Evolutionary conservation across 2,329 filamentous ascomycete genomes (phyloP).

Genomic region (Didymosphaeria variabile): DNA sequence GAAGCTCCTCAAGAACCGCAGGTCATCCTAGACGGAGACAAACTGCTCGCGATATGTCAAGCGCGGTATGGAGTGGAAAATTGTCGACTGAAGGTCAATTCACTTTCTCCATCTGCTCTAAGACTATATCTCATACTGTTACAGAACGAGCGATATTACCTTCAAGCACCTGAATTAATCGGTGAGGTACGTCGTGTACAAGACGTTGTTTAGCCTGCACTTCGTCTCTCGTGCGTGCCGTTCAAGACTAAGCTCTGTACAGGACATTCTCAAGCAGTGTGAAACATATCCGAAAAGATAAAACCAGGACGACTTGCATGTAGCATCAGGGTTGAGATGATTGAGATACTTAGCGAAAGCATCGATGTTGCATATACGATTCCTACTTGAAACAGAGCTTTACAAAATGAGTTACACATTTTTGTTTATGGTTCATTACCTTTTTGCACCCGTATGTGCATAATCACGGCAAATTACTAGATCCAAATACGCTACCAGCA

Average conservation of each 20-base stretch:
- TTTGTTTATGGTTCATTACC: too few relatives aligned
- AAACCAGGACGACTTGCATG: background rate
- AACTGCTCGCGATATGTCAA: constrained; percentile 22
- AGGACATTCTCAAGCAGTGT: background rate
- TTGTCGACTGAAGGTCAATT: constrained; percentile 21
- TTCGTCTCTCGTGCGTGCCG: too few relatives aligned
- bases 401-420: too few relatives aligned
- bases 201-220: too few relatives aligned
- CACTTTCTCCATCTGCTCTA: background rate
- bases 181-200: too few relatives aligned
- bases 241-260: too few relatives aligned
- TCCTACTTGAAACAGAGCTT: too few relatives aligned
- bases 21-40: constrained; percentile 31
- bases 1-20: constrained; percentile 14
- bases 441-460: too few relatives aligned
- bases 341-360: too few relatives aligned
- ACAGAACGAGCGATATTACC: constrained; percentile 11
- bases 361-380: too few relatives aligned
- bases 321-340: background rate
- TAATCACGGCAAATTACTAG: too few relatives aligned
- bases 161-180: background rate
- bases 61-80: constrained; percentile 23
- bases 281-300: background rate
- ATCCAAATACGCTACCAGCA: too few relatives aligned
- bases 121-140: background rate